Base-by-base conservation (phyloP, 305 asterid genomes). In the Fraxinus dipetala region DNA sequence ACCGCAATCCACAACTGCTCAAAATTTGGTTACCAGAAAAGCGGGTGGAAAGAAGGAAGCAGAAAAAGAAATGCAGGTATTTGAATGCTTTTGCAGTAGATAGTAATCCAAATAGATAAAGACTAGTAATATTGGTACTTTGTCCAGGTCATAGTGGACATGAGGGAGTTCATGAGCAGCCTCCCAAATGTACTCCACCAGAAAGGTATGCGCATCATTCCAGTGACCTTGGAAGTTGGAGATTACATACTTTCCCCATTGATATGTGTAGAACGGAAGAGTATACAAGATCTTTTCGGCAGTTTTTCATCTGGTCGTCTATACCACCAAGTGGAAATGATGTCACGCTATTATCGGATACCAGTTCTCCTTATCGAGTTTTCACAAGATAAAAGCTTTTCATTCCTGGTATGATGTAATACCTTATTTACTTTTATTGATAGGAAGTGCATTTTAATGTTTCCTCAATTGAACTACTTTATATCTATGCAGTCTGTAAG, bases 141-240 rank as follows among this genome's bases (percentile, higher is more conserved):
- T 80, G 67, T 76, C 83, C 83, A 95, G 99, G 92, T 95, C 84
- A 94, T 95, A 77, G 99, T 95, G 90, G 99, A 95, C 89, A 95
- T 95, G 99, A 93, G 99, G 85, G 99, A 95, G 89, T 95, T 95
- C 88, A 95, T 95, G 99, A 95, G 99, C 93, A 95, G 98, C 87
- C 98, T 95, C 59, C 99, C 99, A 24, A 95, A 94, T 82, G 98
- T 94, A 79, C 94, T 94, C 80, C 96, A 95, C 90, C 99, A 91
- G 85, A 94, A 91, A 90, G 99, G 99, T 85, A 89, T 94, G 92
- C 95, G 85, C 73, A 91, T 95, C 54, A 87, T 92, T 86, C 99
- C 99, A 43, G 99, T 93, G 86, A 94, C 97, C 40, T 80, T 95
- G 91, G 99, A 95, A 90, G 98, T 95, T 72, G 99, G 99, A 84